phyloP scores from a whole-genome alignment of 2,329 filamentous ascomycete genomes.

The Macrophomina phaseolina region DNA sequence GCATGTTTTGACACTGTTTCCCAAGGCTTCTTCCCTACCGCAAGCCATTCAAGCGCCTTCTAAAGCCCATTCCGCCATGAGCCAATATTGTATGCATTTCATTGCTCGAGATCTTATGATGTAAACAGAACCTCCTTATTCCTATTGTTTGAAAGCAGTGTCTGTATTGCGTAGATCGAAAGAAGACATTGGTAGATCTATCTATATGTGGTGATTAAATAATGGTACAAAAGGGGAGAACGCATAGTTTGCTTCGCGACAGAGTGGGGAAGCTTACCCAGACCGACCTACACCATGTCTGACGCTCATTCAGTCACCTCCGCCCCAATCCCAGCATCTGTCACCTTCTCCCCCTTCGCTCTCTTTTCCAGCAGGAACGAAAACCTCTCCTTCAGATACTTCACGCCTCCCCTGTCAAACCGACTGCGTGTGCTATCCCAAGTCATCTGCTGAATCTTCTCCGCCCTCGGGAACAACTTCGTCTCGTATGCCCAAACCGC shows the following conservation, averaged over 20 bases:
- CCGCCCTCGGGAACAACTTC: slow-evolving; percentile 34
- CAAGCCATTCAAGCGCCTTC: no score
- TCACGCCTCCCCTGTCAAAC: slow-evolving; percentile 26
- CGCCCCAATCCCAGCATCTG: neutral
- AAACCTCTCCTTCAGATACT: slow-evolving; percentile 45
- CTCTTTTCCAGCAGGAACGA: slow-evolving; percentile 3
- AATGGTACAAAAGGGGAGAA: no score
- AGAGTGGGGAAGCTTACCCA: neutral
- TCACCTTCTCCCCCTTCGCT: slow-evolving; percentile 7
- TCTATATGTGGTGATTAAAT: no score
- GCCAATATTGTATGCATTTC: no score
- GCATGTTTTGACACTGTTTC: no score
- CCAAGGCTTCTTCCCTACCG: no score
- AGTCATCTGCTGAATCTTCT: slow-evolving; percentile 41
- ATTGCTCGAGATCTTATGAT: no score
- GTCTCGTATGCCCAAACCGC: slow-evolving; percentile 34
- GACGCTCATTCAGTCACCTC: slow-evolving; percentile 8
- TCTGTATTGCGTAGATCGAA: no score
- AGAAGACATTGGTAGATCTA: no score
- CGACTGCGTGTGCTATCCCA: slow-evolving; percentile 31
- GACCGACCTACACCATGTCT: neutral
- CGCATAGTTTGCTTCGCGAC: neutral
- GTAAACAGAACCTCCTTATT: no score
- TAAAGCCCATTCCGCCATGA: no score
- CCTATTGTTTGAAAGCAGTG: no score